Percentiles rank a stretch among this genome's conserved stretches.
phyloP scores from a whole-genome alignment of 169 alveolate genomes.

The Plasmodium knowlesi region DNA sequence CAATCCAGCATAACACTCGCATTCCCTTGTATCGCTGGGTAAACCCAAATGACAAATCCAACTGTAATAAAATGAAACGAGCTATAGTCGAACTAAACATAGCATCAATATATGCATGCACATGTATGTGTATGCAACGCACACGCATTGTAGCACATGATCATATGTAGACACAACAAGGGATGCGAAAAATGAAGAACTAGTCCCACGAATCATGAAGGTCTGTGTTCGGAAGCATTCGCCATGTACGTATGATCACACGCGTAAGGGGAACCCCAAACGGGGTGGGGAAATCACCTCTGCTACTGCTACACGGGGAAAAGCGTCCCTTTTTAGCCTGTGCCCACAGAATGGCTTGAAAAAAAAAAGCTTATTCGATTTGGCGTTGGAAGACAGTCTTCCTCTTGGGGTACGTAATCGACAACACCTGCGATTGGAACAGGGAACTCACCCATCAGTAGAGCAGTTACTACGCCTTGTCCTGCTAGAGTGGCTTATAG shows the following conservation, averaged over 20 bases:
- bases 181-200: not conserved
- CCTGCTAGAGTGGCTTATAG: not conserved
- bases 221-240: not conserved
- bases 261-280: not conserved
- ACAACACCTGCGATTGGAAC: not conserved
- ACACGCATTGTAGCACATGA: not conserved
- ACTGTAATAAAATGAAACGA: not conserved
- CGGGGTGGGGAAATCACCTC: not conserved
- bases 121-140: not conserved
- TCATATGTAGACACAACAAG: conserved; percentile 10
- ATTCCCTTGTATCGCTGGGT: not conserved
- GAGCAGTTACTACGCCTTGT: not conserved
- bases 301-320: not conserved
- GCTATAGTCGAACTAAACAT: not conserved
- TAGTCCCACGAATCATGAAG: not conserved
- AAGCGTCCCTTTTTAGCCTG: not conserved
- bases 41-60: not conserved
- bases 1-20: not conserved
- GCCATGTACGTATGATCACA: not conserved
- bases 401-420: not conserved
- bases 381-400: not conserved
- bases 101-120: not conserved
- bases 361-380: not conserved
- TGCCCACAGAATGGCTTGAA: not conserved
- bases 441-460: not conserved